A percentile compares a stretch with the other conserved stretches of the same genome.
Evolutionary conservation across 106 monocot species (phyloP).

Genomic region (Dendrobium catenatum): DNA sequence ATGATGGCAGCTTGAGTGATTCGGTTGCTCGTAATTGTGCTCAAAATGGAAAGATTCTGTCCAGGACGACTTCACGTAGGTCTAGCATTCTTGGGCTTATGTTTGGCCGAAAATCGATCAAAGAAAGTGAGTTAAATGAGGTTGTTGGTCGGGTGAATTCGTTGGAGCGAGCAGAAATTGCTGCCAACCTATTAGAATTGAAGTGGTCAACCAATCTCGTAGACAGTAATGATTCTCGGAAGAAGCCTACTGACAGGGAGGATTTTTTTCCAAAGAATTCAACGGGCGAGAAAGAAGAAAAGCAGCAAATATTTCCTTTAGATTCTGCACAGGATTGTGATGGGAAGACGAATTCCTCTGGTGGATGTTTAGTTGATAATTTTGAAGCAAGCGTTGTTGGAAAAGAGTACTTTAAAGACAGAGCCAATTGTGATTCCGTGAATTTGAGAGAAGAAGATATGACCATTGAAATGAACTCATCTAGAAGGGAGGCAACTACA

Average conservation of each 20-base stretch:
- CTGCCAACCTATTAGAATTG: conserved; percentile 60
- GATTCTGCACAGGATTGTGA: neutral
- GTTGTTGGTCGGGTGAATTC: conserved; percentile 44
- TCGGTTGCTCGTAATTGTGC: conserved; percentile 10
- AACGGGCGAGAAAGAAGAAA: conserved; percentile 6
- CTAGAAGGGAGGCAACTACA: neutral
- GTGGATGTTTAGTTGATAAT: conserved; percentile 9
- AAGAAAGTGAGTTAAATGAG: conserved; percentile 12
- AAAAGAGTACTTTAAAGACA: conserved; percentile 19
- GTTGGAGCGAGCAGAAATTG: conserved; percentile 74
- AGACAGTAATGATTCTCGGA: conserved; percentile 4
- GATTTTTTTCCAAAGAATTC: neutral
- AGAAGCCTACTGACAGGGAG: conserved; percentile 7
- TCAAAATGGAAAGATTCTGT: conserved; percentile 34
- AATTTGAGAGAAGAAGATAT: neutral
- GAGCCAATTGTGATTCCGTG: neutral
- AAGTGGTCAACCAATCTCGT: conserved; percentile 73
- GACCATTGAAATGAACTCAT: neutral
- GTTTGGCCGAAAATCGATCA: conserved; percentile 55
- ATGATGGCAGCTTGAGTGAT: conserved; percentile 18
- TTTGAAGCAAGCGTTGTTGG: neutral
- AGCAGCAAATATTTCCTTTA: neutral
- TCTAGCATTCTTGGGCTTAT: conserved; percentile 37
- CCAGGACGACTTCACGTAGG: conserved; percentile 25
- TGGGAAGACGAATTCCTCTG: neutral